Percentiles rank a stretch among this genome's conserved stretches.
Conservation (phyloP, 805 yeast species). For the Zygotorulaspora florentina region DNA sequence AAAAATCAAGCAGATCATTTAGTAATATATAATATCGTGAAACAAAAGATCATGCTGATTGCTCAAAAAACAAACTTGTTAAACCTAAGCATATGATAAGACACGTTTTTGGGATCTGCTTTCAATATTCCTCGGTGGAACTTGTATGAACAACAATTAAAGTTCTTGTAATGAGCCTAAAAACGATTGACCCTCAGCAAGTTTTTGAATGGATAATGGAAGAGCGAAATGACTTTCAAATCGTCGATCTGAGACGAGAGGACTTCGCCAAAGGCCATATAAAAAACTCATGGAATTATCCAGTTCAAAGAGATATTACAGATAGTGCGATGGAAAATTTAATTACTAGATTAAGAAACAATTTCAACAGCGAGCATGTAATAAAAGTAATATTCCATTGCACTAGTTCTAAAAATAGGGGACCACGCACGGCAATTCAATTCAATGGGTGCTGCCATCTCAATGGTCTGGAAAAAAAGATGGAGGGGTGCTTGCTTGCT, state of each 20-base stretch:
- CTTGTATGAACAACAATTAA: neutral
- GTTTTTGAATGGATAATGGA: neutral
- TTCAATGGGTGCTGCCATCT: neutral
- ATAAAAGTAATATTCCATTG: neutral
- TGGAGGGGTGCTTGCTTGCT: neutral
- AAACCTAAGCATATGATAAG: neutral
- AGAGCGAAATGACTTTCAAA: neutral
- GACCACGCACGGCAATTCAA: constrained; percentile 1
- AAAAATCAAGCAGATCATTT: neutral
- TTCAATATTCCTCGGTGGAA: too few species aligned
- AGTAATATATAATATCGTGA: too few species aligned
- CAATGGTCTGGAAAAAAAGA: constrained; percentile 1
- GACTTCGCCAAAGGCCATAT: neutral
- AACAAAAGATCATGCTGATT: too few species aligned
- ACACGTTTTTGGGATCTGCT: neutral
- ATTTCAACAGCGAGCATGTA: neutral
- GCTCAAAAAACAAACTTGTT: too few species aligned
- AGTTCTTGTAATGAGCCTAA: neutral
- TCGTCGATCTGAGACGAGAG: neutral
- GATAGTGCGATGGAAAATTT: neutral
- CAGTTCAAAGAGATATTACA: neutral
- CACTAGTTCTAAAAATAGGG: neutral
- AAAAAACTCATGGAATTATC: neutral
- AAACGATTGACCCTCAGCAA: neutral
- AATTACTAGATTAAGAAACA: neutral